These are phyloP conservation scores for Ogataea trehaloabstinens DNA, from an alignment of 805 yeast species.

Conservation along the genomic window DNA sequence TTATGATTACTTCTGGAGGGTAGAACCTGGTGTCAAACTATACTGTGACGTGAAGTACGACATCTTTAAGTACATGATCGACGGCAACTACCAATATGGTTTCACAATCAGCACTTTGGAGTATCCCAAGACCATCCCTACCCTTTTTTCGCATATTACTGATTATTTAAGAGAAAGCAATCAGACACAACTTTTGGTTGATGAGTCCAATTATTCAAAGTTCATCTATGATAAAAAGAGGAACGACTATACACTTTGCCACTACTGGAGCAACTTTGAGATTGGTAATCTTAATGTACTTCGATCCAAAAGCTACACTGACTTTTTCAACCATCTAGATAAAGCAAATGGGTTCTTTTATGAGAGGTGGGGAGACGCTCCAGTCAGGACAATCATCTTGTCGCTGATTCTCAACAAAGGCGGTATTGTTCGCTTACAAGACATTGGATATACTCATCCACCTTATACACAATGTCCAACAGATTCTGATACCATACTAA, in stretches of 20 bases:
- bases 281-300: constrained; percentile 70
- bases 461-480: constrained; percentile 82
- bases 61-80: constrained; percentile 69
- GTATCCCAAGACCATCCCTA: constrained; percentile 61
- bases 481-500: constrained; percentile 48
- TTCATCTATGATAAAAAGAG: constrained; percentile 64
- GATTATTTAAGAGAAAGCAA: constrained; percentile 34
- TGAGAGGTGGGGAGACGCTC: constrained; percentile 94
- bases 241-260: constrained; percentile 68
- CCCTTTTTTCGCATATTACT: constrained; percentile 41
- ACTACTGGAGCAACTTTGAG: constrained; percentile 89
- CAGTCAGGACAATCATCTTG: constrained; percentile 68
- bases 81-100: constrained; percentile 64
- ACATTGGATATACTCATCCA: constrained; percentile 75
- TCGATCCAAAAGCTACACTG: constrained; percentile 62
- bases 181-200: constrained; percentile 37
- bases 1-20: constrained; percentile 89
- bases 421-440: constrained; percentile 70
- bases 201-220: constrained; percentile 41
- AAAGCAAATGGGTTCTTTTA: constrained; percentile 83
- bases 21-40: constrained; percentile 77
- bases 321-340: constrained; percentile 69
- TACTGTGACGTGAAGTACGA: constrained; percentile 78
- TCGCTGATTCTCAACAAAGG: constrained; percentile 68
- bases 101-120: constrained; percentile 75